Base-by-base conservation (phyloP, 129 eudicot genomes). In the Escallonia rubra region DNA sequence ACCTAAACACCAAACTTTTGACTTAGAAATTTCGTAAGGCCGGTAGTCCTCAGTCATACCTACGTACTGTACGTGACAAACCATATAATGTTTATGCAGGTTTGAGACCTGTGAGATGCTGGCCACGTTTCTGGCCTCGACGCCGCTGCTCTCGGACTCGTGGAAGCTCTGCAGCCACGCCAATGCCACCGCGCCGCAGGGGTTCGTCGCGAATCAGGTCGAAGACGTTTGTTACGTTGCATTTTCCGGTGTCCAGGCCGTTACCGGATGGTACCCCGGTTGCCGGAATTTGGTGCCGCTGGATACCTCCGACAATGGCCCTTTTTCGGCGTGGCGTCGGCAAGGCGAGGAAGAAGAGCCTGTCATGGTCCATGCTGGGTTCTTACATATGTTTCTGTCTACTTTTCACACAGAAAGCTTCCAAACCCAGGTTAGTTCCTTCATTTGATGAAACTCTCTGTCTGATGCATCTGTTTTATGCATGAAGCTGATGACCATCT, bases 101-200 rank as follows among this genome's bases (percentile, higher is more conserved):
- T 90, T 90, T 44, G 97, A 90, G 86, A 82, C 87, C 2, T 88
- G 91, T 52, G 98, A 91, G 76, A 91, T 84, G 90, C 64, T 85
- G 59, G 98, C 91, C 2, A 79, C 72, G 3, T 81, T 83, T 55
- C 57, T 91, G 70, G 91, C 84, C 62, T 85, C 96, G 8, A 91
- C 96, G 41, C 83, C 87, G 8, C 59, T 91, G 44, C 64, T 91
- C 16, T 64, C 74, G 52, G 89, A 88, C 43, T 79, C 98, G 60
- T 91, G 96, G 96, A 79, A 81, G 57, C 68, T 77, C 1, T 91
- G 96, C 80, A 59, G 59, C 5, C 74, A 61, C 9, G 83, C 97
- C 41, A 86, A 83, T 78, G 66, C 79, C 48, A 57, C 72, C 51
- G 85, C 71, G 4, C 67, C 72, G 14, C 68, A 58, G 54, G 71